phyloP scores from a whole-genome alignment of 345 rosid species.

The Aquilaria malaccensis region DNA sequence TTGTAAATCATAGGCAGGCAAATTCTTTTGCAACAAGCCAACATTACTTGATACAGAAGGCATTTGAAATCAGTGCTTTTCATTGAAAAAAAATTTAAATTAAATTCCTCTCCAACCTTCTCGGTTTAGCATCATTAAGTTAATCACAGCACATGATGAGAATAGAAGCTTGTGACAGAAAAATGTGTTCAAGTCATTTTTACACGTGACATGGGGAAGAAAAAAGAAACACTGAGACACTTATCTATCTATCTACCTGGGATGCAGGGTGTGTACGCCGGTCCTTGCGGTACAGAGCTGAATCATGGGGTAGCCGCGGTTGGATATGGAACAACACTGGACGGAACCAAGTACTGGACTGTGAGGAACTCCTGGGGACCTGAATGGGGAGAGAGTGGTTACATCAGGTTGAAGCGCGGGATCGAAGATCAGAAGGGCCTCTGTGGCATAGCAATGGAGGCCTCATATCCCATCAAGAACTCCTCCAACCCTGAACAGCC shows the following conservation, averaged over 20 bases:
- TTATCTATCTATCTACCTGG: background rate
- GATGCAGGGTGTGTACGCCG: conserved; percentile 54
- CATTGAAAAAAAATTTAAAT: too few relatives aligned
- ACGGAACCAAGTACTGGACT: conserved; percentile 61
- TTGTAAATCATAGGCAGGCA: too few relatives aligned
- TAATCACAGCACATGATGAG: too few relatives aligned
- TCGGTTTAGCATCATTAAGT: too few relatives aligned
- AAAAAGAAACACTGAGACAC: too few relatives aligned
- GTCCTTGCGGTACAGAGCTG: conserved; percentile 51
- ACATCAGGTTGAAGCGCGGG: conserved; percentile 53
- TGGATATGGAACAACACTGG: conserved; percentile 50
- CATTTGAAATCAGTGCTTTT: too few relatives aligned
- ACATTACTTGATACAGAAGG: too few relatives aligned
- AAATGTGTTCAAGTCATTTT: too few relatives aligned
- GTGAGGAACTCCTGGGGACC: conserved; percentile 72
- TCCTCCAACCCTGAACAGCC: conserved; percentile 21
- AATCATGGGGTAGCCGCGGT: conserved; percentile 56
- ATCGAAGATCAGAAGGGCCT: conserved; percentile 36
- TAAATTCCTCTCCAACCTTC: too few relatives aligned
- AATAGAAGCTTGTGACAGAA: too few relatives aligned
- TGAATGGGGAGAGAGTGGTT: conserved; percentile 75
- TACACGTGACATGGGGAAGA: too few relatives aligned
- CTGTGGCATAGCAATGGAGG: conserved; percentile 69
- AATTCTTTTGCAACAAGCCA: too few relatives aligned
- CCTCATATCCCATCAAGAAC: conserved; percentile 61